Evolutionary conservation across 2,329 filamentous ascomycete genomes (phyloP), one percentile per base, ranked within the genome.

Genomic region (Purpureocillium lavendulum): DNA sequence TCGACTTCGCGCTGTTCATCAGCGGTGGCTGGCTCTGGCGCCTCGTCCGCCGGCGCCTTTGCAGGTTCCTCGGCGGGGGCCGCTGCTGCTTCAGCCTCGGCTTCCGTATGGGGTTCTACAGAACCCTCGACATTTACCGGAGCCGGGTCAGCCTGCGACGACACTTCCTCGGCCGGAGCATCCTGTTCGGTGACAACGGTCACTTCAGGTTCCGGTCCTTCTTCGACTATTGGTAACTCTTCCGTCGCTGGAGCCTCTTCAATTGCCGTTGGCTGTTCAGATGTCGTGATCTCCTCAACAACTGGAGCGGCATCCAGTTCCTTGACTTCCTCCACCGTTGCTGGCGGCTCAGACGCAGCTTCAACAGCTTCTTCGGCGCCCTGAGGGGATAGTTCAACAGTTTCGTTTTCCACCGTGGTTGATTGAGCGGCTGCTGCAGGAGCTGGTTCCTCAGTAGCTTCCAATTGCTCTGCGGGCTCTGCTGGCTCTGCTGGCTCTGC

Each of bases 281-380:
- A 12, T 5, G 30, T 32, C 11, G 35, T 2, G 8, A 14, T 11
- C 7, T 36, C 35, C 30, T 37, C 26, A 21, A 17, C 35, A 17
- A 10, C 24, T 3, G 26, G 13, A 13, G 35, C 13, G n/a, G 34
- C 31, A n/a, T 14, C 31, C 7, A 12, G 5, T 30, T 39, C 24
- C 13, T 36, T 15, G 30, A 17, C 14, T 33, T 39, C 33, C 9
- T 5, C 33, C 35, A 30, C 14, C 29, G n/a, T 17, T 31, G 28
- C 17, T 41, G 30, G 17, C 10, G 37, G 39, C 36, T 49, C 47
- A 13, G 37, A 34, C 8, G 49, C 43, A 30, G 39, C 32, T 38
- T 48, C 48, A 41, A 39, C 37, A 14, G 10, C 21, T 26, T 26
- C 21, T 10, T 26, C 21, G 21, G 21, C 21, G 21, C 5, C 21